Evolutionary conservation across 805 yeast genomes (phyloP).

Genomic region (Starmerella etchellsii): DNA sequence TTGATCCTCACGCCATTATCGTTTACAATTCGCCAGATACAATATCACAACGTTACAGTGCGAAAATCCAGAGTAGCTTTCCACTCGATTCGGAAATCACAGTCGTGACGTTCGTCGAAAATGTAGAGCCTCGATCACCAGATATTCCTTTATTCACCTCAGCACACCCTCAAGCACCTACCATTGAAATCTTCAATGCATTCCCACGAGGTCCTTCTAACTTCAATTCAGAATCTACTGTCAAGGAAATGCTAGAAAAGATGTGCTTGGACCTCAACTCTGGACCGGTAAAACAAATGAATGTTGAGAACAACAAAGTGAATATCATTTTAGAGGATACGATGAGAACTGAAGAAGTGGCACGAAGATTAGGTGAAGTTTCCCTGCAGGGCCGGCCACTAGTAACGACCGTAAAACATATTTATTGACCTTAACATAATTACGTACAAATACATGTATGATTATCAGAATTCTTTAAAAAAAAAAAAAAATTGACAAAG

Average conservation of each 20-base stretch:
- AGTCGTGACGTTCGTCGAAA: background rate
- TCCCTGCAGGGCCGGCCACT: slow-evolving; percentile 8
- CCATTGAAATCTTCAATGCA: slow-evolving; percentile 11
- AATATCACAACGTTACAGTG: background rate
- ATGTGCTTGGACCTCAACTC: slow-evolving; percentile 2
- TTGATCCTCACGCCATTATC: background rate
- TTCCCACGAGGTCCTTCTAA: background rate
- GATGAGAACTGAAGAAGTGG: background rate
- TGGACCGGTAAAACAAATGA: background rate
- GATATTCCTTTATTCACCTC: background rate
- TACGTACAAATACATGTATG: too few species aligned
- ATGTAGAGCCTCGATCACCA: background rate
- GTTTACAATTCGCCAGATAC: background rate
- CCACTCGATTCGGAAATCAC: background rate
- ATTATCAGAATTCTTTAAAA: too few species aligned
- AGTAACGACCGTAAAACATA: too few species aligned
- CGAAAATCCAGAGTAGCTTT: background rate
- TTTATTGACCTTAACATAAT: too few species aligned
- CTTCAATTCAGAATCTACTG: background rate
- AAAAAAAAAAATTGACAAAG: too few species aligned
- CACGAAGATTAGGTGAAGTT: slow-evolving; percentile 3
- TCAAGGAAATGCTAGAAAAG: background rate
- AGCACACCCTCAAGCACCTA: background rate
- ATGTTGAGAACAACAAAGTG: background rate
- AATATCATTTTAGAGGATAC: too few species aligned